Conservation (phyloP, 2,329 filamentous ascomycete genomes). For the Herpomyces periplanetae region DNA sequence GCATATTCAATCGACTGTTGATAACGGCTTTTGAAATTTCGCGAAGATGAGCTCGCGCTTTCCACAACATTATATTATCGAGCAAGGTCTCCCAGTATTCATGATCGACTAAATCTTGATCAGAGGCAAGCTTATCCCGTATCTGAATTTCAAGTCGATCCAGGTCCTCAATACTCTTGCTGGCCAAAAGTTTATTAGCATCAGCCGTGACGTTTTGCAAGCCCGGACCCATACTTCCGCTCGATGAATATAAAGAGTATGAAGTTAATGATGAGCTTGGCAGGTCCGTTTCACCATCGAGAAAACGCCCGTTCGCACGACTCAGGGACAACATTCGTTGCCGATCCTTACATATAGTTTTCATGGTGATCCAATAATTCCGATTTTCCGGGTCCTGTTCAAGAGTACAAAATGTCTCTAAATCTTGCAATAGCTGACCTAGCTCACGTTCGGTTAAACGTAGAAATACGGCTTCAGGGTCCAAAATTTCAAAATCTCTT, state of each 20-base stretch:
- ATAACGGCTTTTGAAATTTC: conserved; percentile 37
- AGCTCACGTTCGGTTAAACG: conserved; percentile 24
- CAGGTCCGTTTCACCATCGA: too few species aligned
- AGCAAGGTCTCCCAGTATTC: conserved; percentile 93
- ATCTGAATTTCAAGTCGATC: conserved; percentile 58
- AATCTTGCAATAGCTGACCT: conserved; percentile 37
- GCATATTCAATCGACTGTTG: conserved; percentile 20
- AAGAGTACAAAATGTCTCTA: conserved; percentile 34
- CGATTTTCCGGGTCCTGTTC: conserved; percentile 37
- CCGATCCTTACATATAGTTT: conserved; percentile 38
- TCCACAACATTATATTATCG: conserved; percentile 49
- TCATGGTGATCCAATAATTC: conserved; percentile 67
- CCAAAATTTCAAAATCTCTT: conserved; percentile 27
- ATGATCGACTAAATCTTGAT: conserved; percentile 69
- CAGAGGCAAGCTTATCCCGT: conserved; percentile 38
- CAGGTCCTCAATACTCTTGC: conserved; percentile 58
- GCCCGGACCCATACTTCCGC: conserved; percentile 25
- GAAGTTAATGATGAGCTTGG: too few species aligned
- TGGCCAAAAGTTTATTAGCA: conserved; percentile 47
- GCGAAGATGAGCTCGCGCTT: conserved; percentile 48
- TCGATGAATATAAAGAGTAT: too few species aligned
- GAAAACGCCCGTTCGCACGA: too few species aligned
- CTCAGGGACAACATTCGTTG: conserved; percentile 25
- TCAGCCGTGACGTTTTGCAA: conserved; percentile 48
- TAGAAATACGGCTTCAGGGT: conserved; percentile 44